phyloP scores from a whole-genome alignment of 2,329 filamentous ascomycete genomes.

The Pezizomycotina sp. region DNA sequence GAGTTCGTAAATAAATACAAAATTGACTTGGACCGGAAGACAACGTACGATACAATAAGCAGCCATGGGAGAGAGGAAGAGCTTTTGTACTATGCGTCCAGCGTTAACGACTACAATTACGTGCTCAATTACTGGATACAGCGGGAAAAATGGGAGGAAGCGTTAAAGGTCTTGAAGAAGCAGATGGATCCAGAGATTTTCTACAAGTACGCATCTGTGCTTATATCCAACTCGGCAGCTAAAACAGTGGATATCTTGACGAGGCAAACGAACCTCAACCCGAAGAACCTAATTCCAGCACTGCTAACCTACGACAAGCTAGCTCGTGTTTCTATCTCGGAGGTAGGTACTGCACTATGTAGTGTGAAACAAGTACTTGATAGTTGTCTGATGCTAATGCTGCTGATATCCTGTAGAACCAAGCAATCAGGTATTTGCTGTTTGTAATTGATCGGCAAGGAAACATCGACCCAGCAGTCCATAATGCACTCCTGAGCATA shows the following conservation, averaged over 20 bases:
- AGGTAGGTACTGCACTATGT: too few relatives aligned
- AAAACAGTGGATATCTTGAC: constrained; percentile 92
- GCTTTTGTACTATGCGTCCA: constrained; percentile 74
- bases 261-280: constrained; percentile 70
- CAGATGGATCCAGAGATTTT: constrained; percentile 87
- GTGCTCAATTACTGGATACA: constrained; percentile 96
- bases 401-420: constrained; percentile 40
- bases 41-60: constrained; percentile 87
- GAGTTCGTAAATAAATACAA: constrained; percentile 79
- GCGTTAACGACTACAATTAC: constrained; percentile 82
- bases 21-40: constrained; percentile 71
- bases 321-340: constrained; percentile 46
- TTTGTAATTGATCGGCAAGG: constrained; percentile 79
- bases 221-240: constrained; percentile 73
- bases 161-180: constrained; percentile 73
- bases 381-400: not conserved
- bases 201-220: constrained; percentile 90
- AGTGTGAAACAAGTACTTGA: too few relatives aligned
- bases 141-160: constrained; percentile 77
- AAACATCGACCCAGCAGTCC: constrained; percentile 68
- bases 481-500: constrained; percentile 93
- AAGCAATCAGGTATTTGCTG: constrained; percentile 83
- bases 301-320: constrained; percentile 84
- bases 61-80: constrained; percentile 91
- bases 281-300: constrained; percentile 78